Evolutionary conservation across 768 basidiomycete genomes (phyloP), one percentile per base, ranked within the genome.

Genomic region (Roridomyces roridus): DNA sequence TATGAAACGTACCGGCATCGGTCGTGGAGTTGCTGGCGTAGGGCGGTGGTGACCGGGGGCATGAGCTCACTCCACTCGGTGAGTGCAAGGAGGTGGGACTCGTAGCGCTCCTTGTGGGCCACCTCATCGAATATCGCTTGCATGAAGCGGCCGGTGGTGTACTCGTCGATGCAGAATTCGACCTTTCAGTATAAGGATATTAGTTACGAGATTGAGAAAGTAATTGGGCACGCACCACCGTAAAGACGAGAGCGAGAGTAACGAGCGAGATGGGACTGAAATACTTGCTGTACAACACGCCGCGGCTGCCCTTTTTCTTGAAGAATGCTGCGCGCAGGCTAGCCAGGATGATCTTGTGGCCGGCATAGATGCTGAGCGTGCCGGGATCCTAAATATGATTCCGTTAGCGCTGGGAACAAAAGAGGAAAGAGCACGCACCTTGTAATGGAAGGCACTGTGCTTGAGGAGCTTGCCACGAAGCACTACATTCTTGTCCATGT

Each of bases 181-280:
- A 58, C 51, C 62, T 63, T n/a, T n/a, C n/a, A n/a, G n/a, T n/a
- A 45, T 17, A 23, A 43, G 5, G 3, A 31, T 31, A 15, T 41
- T 35, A 25, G 20, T 4, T 29, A 29, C 11, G 36, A 20, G 3
- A 34, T 34, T 2, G 6, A 7, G 9, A 17, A 35, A 17, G 23
- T 20, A 40, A 24, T 3, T 29, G 2, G 42, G 15, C 15, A 50
- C 45, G 36, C 50, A 66, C 65, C 41, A 50, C 50, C n/a, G 62
- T 56, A 10, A 63, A 50, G 4, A 63, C 28, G 18, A 66, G 48
- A 17, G 65, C 62, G 14, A 63, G 36, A n/a, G 59, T 63, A 12
- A 46, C 45, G 11, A 60, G 28, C 12, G 51, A 31, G 15, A 65
- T 56, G 17, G 62, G 65, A 28, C 48, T 63, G 50, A 66, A 66